Base-by-base conservation (phyloP, 768 basidiomycete genomes). In the Leucocoprinus birnbaumii region DNA sequence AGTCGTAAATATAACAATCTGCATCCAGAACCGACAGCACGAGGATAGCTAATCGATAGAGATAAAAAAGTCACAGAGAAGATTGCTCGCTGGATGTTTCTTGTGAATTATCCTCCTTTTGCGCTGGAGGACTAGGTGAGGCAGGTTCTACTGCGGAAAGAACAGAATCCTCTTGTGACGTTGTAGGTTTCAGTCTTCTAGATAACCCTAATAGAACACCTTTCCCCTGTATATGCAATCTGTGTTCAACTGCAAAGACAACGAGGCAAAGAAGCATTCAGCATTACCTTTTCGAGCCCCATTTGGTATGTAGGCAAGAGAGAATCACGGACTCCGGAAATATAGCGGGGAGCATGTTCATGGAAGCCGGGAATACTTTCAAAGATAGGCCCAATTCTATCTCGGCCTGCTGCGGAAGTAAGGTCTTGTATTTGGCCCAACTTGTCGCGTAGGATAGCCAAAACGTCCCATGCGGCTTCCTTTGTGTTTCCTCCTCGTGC, bases 381-480 rank as follows among this genome's bases (percentile, higher is more conserved):
- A 27, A 55, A 55, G 19, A 42, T 37, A 22, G 54, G 46, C n/a
- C 47, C 47, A n/a, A 55, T 42, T 42, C 27, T 48, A 34, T 55
- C 40, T 27, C 43, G 54, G 21, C 37, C 6, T 34, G 21, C 47
- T 34, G 24, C 46, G 24, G 45, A 27, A 6, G 38, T n/a, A 16
- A 46, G 35, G n/a, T 34, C 27, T 25, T 55, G 38, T 25, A 43
- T 25, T 24, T 48, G 45, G 21, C 24, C 44, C 21, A 53, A 35
- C 25, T n/a, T 53, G 16, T 22, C 18, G 46, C 53, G 52, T 21
- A 54, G 37, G 37, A 54, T 48, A n/a, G 18, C 26, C 19, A 55
- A 27, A 40, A 35, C 34, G 13, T 55, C 47, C 54, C 48, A 43
- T 31, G 53, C 53, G 19, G 46, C 19, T 22, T 19, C 37, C 47